A percentile compares a stretch with the other conserved stretches of the same genome.
These are phyloP conservation scores for Candida hungchunana DNA, from an alignment of 805 yeast species.

Conservation along the genomic window DNA sequence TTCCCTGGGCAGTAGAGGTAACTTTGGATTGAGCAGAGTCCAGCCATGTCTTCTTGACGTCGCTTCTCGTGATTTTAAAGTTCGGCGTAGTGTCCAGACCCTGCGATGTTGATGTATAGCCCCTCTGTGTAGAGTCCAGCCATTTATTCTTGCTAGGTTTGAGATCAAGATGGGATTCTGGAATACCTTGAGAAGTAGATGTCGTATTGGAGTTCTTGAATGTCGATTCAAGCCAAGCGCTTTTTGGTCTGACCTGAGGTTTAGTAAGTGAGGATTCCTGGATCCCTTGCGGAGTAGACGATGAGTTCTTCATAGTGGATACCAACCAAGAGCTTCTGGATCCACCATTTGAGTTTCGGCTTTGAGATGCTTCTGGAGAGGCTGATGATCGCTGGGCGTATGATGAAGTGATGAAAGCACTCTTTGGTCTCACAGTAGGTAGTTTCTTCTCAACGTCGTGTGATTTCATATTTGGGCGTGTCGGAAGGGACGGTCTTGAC, in stretches of 20 bases:
- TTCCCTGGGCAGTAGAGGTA: constrained; percentile 7
- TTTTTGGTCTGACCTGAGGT: constrained; percentile 14
- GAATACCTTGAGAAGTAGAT: constrained; percentile 5
- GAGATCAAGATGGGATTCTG: constrained; percentile 4
- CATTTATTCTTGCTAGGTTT: constrained; percentile 4
- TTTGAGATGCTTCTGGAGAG: not conserved
- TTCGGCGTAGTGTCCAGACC: constrained; percentile 5
- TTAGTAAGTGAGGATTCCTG: constrained; percentile 1
- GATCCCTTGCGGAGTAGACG: not conserved
- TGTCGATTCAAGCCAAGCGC: constrained; percentile 10
- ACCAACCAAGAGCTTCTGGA: too few relatives aligned
- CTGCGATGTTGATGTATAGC: constrained; percentile 13
- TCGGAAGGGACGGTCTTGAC: constrained; percentile 6
- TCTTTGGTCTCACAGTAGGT: constrained; percentile 8
- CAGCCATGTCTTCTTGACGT: constrained; percentile 8
- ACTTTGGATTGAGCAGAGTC: constrained; percentile 7
- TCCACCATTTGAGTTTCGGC: too few relatives aligned
- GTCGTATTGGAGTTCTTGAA: constrained; percentile 2
- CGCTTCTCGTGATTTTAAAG: constrained; percentile 3
- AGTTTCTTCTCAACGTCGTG: not conserved
- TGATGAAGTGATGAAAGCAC: constrained; percentile 1
- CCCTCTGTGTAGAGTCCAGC: constrained; percentile 12
- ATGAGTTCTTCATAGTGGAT: too few relatives aligned
- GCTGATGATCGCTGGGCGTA: not conserved
- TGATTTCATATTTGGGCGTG: constrained; percentile 5